phyloP scores from a whole-genome alignment of 495 filamentous ascomycete species.

The Pyrenula massariospora region DNA sequence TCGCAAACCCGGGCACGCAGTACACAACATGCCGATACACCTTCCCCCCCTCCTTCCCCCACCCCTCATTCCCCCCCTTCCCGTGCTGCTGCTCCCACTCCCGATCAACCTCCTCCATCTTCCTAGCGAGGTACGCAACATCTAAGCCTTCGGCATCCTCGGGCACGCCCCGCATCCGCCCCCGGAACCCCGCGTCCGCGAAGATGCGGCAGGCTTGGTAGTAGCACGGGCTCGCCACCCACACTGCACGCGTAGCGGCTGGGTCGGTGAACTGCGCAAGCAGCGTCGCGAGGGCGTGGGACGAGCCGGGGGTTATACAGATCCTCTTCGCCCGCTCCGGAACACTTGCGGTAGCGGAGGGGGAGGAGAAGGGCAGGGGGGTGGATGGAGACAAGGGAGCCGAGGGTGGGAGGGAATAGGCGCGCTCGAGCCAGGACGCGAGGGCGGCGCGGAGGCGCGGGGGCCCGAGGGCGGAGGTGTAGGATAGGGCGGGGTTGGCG shows the following conservation, averaged over 20 bases:
- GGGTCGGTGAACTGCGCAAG: constrained; percentile 57
- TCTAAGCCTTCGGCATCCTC: constrained; percentile 59
- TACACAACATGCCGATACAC: constrained; percentile 80
- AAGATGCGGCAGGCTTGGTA: constrained; percentile 57
- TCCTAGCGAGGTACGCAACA: constrained; percentile 10
- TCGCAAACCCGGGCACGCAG: constrained; percentile 68
- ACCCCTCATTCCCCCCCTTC: constrained; percentile 4
- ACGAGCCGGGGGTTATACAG: constrained; percentile 59
- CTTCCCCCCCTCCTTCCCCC: constrained; percentile 28
- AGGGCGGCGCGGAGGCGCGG: constrained; percentile 37
- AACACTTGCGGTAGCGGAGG: constrained; percentile 9
- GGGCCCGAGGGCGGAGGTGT: constrained; percentile 52
- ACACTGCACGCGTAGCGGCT: constrained; percentile 46
- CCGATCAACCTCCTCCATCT: constrained; percentile 11
- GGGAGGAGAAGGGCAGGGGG: constrained; percentile 7
- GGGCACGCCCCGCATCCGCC: constrained; percentile 39
- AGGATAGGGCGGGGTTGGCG: constrained; percentile 36
- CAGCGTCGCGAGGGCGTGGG: constrained; percentile 47
- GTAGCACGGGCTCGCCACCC: constrained; percentile 58
- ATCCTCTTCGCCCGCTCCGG: constrained; percentile 32
- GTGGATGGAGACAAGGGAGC: constrained; percentile 1
- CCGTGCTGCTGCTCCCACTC: constrained; percentile 10
- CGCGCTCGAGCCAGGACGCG: constrained; percentile 37
- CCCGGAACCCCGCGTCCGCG: constrained; percentile 46
- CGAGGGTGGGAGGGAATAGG: constrained; percentile 21